Conservation (phyloP, 352 stramenopile genomes). For the Phytophthora quininea region DNA sequence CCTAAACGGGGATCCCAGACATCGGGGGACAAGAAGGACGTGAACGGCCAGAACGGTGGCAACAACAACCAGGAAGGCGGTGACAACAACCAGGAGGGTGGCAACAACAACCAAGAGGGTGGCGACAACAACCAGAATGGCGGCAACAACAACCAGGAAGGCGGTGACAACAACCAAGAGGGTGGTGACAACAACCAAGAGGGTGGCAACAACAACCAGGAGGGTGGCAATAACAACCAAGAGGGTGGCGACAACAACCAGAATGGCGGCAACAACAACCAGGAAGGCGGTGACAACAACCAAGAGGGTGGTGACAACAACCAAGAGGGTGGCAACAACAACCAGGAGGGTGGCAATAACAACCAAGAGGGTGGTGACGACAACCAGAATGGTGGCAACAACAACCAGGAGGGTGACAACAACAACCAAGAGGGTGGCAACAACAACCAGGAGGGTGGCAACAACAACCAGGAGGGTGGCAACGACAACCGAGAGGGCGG, state of each 20-base stretch:
- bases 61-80: background rate
- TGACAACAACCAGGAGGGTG: slow-evolving; percentile 2
- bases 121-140: slow-evolving; percentile 4
- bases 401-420: too few relatives aligned
- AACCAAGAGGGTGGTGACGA: too few relatives aligned
- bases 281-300: too few relatives aligned
- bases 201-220: background rate
- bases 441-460: too few relatives aligned
- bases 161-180: slow-evolving; percentile 6
- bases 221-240: background rate
- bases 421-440: too few relatives aligned
- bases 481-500: too few relatives aligned
- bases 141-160: background rate
- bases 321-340: too few relatives aligned
- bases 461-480: too few relatives aligned
- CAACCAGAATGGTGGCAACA: too few relatives aligned
- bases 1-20: too few relatives aligned
- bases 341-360: too few relatives aligned
- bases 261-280: background rate
- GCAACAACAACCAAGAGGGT: slow-evolving; percentile 5
- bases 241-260: background rate
- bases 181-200: background rate
- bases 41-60: background rate
- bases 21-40: background rate
- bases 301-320: too few relatives aligned